phyloP scores from a whole-genome alignment of 23 red algal genomes.

The Gracilaria domingensis region DNA sequence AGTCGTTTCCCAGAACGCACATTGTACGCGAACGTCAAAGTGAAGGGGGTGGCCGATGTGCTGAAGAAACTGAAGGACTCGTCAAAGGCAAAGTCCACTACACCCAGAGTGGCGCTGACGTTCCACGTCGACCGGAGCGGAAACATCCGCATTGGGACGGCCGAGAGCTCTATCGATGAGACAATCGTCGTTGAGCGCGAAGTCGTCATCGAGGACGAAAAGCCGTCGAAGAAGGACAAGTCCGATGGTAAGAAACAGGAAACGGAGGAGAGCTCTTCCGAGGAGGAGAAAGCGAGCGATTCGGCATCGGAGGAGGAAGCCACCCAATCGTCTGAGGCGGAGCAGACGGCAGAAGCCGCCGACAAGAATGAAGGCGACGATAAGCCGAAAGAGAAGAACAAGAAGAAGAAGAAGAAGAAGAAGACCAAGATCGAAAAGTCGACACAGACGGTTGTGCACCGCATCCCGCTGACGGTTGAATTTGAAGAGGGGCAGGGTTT shows the following conservation, averaged over 20 bases:
- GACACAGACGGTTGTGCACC: slow-evolving; percentile 65
- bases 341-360: neutral
- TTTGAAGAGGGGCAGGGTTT: slow-evolving; percentile 39
- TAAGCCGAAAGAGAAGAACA: neutral
- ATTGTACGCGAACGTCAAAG: slow-evolving; percentile 64
- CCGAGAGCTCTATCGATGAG: slow-evolving; percentile 73
- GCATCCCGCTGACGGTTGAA: slow-evolving; percentile 53
- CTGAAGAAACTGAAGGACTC: slow-evolving; percentile 69
- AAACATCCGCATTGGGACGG: slow-evolving; percentile 55
- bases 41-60: slow-evolving; percentile 71
- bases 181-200: slow-evolving; percentile 52
- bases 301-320: neutral
- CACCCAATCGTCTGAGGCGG: neutral
- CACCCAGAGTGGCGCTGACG: slow-evolving; percentile 66
- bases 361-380: neutral
- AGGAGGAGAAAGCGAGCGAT: neutral
- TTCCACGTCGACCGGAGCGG: slow-evolving; percentile 71
- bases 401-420: slow-evolving; percentile 58
- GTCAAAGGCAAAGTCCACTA: slow-evolving; percentile 37
- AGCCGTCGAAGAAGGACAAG: slow-evolving; percentile 23
- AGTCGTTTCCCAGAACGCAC: slow-evolving; percentile 62
- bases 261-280: neutral
- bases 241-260: slow-evolving; percentile 7
- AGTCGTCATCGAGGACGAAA: slow-evolving; percentile 67
- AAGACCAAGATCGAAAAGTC: slow-evolving; percentile 76